A percentile compares a stretch with the other conserved stretches of the same genome.
These are phyloP conservation scores for Amaranthus cruentus DNA, from an alignment of 148 eudicot genomes.

Conservation along the genomic window DNA sequence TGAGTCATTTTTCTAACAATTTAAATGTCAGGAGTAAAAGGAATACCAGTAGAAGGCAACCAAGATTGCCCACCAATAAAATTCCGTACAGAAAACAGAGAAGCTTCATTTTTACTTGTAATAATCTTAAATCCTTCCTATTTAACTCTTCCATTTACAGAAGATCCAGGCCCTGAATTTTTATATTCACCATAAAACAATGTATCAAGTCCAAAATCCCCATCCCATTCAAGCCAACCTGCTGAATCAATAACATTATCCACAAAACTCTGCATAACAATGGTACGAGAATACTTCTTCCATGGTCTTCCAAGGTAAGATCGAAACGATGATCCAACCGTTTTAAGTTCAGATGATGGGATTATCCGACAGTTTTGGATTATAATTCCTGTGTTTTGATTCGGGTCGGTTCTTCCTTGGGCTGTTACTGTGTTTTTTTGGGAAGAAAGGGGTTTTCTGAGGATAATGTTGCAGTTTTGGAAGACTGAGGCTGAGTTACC, in stretches of 20 bases:
- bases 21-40: constrained; percentile 33
- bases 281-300: constrained; percentile 34
- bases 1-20: not conserved
- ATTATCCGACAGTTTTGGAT: constrained; percentile 33
- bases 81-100: constrained; percentile 29
- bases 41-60: constrained; percentile 53
- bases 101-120: constrained; percentile 11
- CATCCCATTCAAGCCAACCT: constrained; percentile 45
- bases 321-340: constrained; percentile 18
- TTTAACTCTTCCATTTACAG: constrained; percentile 27
- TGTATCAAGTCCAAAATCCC: constrained; percentile 26
- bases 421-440: constrained; percentile 36
- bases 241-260: constrained; percentile 25
- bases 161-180: constrained; percentile 42
- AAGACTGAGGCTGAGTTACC: constrained; percentile 45
- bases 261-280: constrained; percentile 24
- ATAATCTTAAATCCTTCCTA: constrained; percentile 28
- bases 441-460: constrained; percentile 19
- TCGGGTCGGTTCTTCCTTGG: constrained; percentile 41
- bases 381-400: constrained; percentile 43
- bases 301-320: constrained; percentile 50
- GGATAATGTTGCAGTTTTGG: constrained; percentile 37
- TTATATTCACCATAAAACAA: constrained; percentile 41
- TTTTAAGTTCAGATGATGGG: constrained; percentile 31
- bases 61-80: constrained; percentile 49